Percentiles rank a stretch among this genome's conserved stretches.
phyloP scores from a whole-genome alignment of 768 basidiomycete species.

The Collybia mongolica region DNA sequence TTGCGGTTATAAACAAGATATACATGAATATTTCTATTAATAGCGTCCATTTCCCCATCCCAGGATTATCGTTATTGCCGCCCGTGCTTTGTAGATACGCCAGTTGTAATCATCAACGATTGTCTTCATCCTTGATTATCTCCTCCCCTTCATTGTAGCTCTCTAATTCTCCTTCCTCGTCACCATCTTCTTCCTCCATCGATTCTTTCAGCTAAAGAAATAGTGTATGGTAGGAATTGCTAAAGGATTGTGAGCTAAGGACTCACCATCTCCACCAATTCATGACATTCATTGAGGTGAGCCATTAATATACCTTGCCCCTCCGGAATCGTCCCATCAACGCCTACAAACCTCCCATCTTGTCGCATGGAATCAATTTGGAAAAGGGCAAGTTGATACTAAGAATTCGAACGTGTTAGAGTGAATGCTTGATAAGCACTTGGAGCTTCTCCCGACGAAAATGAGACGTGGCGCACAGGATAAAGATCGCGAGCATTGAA shows the following conservation, averaged over 20 bases:
- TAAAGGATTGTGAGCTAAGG: background rate
- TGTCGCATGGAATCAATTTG: conserved; percentile 93
- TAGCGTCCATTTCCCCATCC: background rate
- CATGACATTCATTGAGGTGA: conserved; percentile 94
- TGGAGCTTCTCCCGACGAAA: background rate
- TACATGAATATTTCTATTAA: background rate
- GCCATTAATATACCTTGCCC: conserved; percentile 97
- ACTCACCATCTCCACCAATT: conserved; percentile 89
- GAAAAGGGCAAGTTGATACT: conserved; percentile 94
- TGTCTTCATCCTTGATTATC: conserved; percentile 1
- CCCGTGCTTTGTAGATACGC: no score
- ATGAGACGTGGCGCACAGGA: conserved; percentile 56
- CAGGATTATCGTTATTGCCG: no score
- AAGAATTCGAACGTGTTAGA: background rate
- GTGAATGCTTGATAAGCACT: background rate
- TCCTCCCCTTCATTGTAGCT: conserved; percentile 25
- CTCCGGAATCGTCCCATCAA: conserved; percentile 88
- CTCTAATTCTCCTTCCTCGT: conserved; percentile 50
- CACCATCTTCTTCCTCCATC: conserved; percentile 72
- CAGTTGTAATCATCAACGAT: background rate
- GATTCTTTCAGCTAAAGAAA: conserved; percentile 68
- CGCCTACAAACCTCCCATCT: conserved; percentile 91
- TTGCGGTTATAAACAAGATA: background rate
- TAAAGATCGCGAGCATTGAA: conserved; percentile 91
- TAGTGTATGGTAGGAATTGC: background rate